A percentile compares a stretch with the other conserved stretches of the same genome.
These are phyloP conservation scores for Microstegium vimineum DNA, from an alignment of 176 grass and related monocot genomes.

Conservation along the genomic window DNA sequence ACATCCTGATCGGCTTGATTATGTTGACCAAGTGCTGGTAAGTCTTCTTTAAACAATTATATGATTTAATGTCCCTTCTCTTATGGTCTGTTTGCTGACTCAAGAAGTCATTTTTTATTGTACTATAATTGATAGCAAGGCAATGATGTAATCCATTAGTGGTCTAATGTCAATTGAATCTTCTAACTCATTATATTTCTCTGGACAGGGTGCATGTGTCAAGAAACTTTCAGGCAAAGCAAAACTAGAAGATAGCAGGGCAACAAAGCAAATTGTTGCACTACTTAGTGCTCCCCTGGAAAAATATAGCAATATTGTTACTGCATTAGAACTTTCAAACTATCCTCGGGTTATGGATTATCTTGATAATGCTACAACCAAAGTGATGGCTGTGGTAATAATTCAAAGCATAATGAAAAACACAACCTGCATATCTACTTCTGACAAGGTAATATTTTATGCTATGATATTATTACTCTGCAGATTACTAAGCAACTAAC, in stretches of 20 bases:
- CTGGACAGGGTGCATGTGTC: constrained; percentile 88
- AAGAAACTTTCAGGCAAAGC: constrained; percentile 96
- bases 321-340: constrained; percentile 94
- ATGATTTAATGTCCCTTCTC: neutral
- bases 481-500: neutral
- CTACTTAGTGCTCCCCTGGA: constrained; percentile 96
- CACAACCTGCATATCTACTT: constrained; percentile 81
- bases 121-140: neutral
- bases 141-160: neutral
- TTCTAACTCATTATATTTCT: constrained; percentile 33
- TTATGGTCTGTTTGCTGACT: neutral
- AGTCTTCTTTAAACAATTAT: constrained; percentile 13
- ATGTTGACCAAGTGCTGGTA: constrained; percentile 99
- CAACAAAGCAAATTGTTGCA: constrained; percentile 98
- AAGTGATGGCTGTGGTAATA: constrained; percentile 98
- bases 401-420: constrained; percentile 99
- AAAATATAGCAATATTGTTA: constrained; percentile 97
- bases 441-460: constrained; percentile 78
- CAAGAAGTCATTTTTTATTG: neutral
- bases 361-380: constrained; percentile 91
- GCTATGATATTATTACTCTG: neutral
- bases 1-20: constrained; percentile 98
- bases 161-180: neutral
- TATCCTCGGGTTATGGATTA: constrained; percentile 99
- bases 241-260: constrained; percentile 90